phyloP scores from a whole-genome alignment of 2,329 filamentous ascomycete genomes.

The Cordyceps militaris region DNA sequence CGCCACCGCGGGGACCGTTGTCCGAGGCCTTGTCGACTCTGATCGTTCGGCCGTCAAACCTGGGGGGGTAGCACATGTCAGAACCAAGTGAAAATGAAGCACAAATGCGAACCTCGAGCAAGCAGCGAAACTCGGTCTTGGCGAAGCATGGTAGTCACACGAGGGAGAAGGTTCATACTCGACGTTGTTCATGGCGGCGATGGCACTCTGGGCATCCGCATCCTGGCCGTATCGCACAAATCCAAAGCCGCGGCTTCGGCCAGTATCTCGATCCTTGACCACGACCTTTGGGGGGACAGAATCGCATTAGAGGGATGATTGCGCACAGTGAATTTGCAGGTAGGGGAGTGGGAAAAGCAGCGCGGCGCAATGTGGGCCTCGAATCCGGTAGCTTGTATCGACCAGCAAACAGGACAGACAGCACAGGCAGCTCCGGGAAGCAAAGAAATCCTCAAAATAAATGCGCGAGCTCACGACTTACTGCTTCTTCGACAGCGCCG shows the following conservation, averaged over 20 bases:
- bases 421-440: not conserved
- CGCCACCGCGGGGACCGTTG: slow-evolving; percentile 56
- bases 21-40: slow-evolving; percentile 95
- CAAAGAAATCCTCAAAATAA: slow-evolving; percentile 11
- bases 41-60: slow-evolving; percentile 90
- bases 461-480: slow-evolving; percentile 45
- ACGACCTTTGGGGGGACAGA: slow-evolving; percentile 53
- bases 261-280: slow-evolving; percentile 94
- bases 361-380: not conserved
- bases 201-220: slow-evolving; percentile 68
- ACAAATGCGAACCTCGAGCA: slow-evolving; percentile 11
- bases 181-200: slow-evolving; percentile 74
- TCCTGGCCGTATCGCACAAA: slow-evolving; percentile 86
- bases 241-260: slow-evolving; percentile 92
- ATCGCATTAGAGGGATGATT: slow-evolving; percentile 10
- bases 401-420: not conserved
- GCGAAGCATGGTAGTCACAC: slow-evolving; percentile 2
- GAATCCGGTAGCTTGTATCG: not conserved
- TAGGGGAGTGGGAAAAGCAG: not conserved
- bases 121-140: slow-evolving; percentile 10
- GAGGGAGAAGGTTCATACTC: slow-evolving; percentile 56
- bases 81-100: slow-evolving; percentile 14
- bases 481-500: slow-evolving; percentile 87
- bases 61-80: slow-evolving; percentile 29
- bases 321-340: not conserved